phyloP scores from a whole-genome alignment of 148 eudicot species.

The Tetragonia tetragonoides region DNA sequence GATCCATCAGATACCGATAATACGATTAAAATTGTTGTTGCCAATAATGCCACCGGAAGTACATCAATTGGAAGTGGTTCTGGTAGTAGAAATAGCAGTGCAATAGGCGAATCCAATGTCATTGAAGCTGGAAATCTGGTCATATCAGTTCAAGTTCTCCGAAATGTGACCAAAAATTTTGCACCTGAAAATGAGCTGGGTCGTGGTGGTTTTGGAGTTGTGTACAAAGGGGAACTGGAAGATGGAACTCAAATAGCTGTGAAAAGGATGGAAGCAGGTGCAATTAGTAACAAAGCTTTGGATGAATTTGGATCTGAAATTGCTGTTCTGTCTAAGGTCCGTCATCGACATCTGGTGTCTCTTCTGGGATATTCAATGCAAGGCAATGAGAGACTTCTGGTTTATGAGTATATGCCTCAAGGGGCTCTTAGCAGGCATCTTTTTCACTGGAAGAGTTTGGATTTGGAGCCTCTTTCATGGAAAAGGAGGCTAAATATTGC shows the following conservation, averaged over 20 bases:
- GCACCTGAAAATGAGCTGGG: constrained; percentile 88
- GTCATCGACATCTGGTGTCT: constrained; percentile 93
- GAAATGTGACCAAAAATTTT: constrained; percentile 86
- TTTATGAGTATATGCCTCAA: constrained; percentile 96
- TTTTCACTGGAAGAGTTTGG: constrained; percentile 77
- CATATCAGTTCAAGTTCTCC: constrained; percentile 88
- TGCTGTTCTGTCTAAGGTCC: constrained; percentile 89
- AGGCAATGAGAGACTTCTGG: constrained; percentile 79
- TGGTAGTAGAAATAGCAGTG: constrained; percentile 50
- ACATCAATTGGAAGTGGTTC: constrained; percentile 60
- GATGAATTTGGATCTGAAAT: constrained; percentile 88
- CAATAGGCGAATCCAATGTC: constrained; percentile 56
- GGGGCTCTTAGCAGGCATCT: constrained; percentile 94
- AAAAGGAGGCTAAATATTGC: constrained; percentile 89
- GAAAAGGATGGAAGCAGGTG: constrained; percentile 91
- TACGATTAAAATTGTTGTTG: constrained; percentile 65
- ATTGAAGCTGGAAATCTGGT: constrained; percentile 87
- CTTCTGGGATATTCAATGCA: constrained; percentile 75
- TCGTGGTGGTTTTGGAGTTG: constrained; percentile 97
- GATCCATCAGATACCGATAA: constrained; percentile 63
- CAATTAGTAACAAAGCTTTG: constrained; percentile 72
- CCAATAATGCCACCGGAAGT: constrained; percentile 39
- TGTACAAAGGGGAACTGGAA: constrained; percentile 91
- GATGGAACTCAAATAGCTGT: constrained; percentile 96
- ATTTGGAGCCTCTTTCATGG: constrained; percentile 92